A percentile compares a stretch with the other conserved stretches of the same genome.
Conservation (phyloP, 2,329 filamentous ascomycete species). For the Xylaria sp. region DNA sequence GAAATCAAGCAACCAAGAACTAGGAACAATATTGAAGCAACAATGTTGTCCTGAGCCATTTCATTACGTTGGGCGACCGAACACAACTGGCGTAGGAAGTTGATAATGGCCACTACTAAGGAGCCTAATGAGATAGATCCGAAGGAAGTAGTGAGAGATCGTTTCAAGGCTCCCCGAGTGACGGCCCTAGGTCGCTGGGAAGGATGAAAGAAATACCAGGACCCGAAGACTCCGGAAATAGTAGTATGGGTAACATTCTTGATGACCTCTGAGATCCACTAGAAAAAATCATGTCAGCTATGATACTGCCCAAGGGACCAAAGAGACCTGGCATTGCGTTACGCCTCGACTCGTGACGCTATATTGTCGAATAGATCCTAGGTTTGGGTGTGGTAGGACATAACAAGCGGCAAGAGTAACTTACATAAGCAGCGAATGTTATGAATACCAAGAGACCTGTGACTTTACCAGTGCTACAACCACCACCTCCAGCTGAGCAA, state of each 20-base stretch:
- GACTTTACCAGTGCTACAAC: slow-evolving; percentile 80
- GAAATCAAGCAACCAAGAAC: slow-evolving; percentile 80
- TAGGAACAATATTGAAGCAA: slow-evolving; percentile 75
- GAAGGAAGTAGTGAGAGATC: slow-evolving; percentile 89
- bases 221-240: slow-evolving; percentile 88
- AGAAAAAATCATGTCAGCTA: slow-evolving; percentile 14
- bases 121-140: slow-evolving; percentile 91
- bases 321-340: not conserved
- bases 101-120: slow-evolving; percentile 86
- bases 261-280: slow-evolving; percentile 86
- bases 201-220: slow-evolving; percentile 92
- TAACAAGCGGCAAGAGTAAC: slow-evolving; percentile 11
- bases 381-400: not conserved
- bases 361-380: not conserved
- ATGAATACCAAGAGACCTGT: slow-evolving; percentile 87
- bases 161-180: slow-evolving; percentile 83
- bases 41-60: slow-evolving; percentile 73
- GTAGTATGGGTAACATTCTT: slow-evolving; percentile 94
- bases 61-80: slow-evolving; percentile 78
- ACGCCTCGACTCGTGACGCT: not conserved
- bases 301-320: not conserved
- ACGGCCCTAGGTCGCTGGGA: slow-evolving; percentile 78
- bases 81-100: slow-evolving; percentile 83
- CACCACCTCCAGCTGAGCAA: slow-evolving; percentile 64
- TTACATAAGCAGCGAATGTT: slow-evolving; percentile 87